These are phyloP conservation scores for Cyberlindnera petersonii DNA, from an alignment of 805 yeast genomes.

Conservation along the genomic window DNA sequence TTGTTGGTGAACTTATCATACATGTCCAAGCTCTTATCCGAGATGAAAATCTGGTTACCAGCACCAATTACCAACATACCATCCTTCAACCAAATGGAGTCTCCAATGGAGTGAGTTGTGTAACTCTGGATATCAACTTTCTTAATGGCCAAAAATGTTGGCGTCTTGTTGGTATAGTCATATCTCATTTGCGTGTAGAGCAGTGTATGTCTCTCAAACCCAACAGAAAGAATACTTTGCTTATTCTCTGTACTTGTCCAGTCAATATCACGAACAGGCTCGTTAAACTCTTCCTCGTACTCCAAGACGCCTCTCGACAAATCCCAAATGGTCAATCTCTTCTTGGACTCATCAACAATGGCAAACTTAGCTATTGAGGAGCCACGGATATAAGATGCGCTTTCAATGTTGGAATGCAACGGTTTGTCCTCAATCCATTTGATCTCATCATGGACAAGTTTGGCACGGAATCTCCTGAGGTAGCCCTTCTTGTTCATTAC, in stretches of 20 bases:
- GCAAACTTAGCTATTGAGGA: constrained; percentile 77
- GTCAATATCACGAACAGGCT: constrained; percentile 64
- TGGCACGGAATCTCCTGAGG: constrained; percentile 45
- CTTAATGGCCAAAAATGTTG: constrained; percentile 74
- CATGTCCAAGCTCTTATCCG: constrained; percentile 63
- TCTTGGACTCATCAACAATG: constrained; percentile 53
- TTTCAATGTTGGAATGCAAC: constrained; percentile 52
- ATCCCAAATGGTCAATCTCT: constrained; percentile 74
- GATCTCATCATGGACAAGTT: constrained; percentile 30
- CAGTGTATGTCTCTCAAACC: constrained; percentile 59
- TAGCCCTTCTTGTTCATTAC: constrained; percentile 51
- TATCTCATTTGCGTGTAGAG: constrained; percentile 80
- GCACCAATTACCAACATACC: constrained; percentile 80
- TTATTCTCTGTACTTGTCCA: constrained; percentile 74
- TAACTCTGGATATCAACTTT: constrained; percentile 64
- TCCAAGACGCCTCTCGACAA: constrained; percentile 62
- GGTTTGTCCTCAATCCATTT: constrained; percentile 50
- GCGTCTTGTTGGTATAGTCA: constrained; percentile 79
- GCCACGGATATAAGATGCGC: constrained; percentile 58
- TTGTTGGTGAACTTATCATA: constrained; percentile 47
- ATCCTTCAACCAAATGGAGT: constrained; percentile 78
- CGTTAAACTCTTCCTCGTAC: constrained; percentile 42
- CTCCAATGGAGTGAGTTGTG: constrained; percentile 83
- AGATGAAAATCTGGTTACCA: constrained; percentile 85
- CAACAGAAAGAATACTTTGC: constrained; percentile 76